Evolutionary conservation across 768 basidiomycete species (phyloP).

Genomic region (Artomyces pyxidatus): DNA sequence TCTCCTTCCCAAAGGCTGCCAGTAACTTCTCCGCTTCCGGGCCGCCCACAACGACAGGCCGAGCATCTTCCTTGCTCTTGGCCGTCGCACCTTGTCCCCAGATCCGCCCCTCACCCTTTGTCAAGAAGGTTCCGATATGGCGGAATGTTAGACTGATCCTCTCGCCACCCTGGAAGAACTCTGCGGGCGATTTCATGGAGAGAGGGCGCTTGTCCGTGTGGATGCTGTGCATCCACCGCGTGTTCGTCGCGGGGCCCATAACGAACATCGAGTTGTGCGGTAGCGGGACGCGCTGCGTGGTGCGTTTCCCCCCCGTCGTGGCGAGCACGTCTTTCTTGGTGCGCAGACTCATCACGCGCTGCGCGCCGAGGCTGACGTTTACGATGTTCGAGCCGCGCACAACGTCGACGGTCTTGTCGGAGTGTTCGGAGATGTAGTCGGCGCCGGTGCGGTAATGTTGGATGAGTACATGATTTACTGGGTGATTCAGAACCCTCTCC

Average conservation of each 20-base stretch:
- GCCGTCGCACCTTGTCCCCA: slow-evolving; percentile 68
- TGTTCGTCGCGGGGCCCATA: slow-evolving; percentile 66
- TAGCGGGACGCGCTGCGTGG: slow-evolving; percentile 55
- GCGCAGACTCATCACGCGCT: slow-evolving; percentile 69
- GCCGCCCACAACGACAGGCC: slow-evolving; percentile 44
- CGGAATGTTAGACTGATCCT: slow-evolving; percentile 79
- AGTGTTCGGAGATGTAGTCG: slow-evolving; percentile 82
- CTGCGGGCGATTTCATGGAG: slow-evolving; percentile 42
- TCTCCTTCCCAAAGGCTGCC: slow-evolving; percentile 65
- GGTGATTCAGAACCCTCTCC: slow-evolving; percentile 49
- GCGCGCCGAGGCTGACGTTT: slow-evolving; percentile 75
- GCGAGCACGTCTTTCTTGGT: slow-evolving; percentile 43
- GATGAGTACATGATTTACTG: slow-evolving; percentile 78
- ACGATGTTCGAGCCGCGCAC: slow-evolving; percentile 66
- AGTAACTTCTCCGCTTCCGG: slow-evolving; percentile 44
- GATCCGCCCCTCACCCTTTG: slow-evolving; percentile 39
- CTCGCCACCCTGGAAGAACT: slow-evolving; percentile 48
- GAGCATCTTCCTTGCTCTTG: slow-evolving; percentile 48
- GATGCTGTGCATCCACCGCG: slow-evolving; percentile 69
- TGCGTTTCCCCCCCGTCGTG: slow-evolving; percentile 4
- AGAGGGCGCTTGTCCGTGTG: slow-evolving; percentile 65
- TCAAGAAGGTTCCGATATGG: slow-evolving; percentile 69
- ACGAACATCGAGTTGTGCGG: slow-evolving; percentile 82
- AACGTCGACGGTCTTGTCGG: slow-evolving; percentile 82
- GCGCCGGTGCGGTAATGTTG: slow-evolving; percentile 73